Percentiles rank a stretch among this genome's conserved stretches.
Conservation (phyloP, 768 basidiomycete genomes). For the Pholiota molesta region DNA sequence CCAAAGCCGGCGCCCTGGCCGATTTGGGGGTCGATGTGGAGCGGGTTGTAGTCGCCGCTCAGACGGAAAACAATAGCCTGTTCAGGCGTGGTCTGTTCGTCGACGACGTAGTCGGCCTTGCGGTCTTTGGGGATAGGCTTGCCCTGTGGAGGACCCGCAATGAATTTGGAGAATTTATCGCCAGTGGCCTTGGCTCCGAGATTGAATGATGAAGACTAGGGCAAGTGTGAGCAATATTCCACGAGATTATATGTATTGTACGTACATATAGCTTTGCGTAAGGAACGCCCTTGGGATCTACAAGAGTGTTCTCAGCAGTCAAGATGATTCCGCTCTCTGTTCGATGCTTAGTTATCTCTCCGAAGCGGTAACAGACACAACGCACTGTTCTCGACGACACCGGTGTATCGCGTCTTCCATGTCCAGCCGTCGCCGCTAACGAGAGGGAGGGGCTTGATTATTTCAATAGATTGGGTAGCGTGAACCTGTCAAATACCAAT, state of each 20-base stretch:
- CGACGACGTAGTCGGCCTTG: conserved; percentile 49
- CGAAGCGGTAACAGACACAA: conserved; percentile 4
- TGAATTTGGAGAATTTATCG: conserved; percentile 61
- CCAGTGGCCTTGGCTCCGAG: conserved; percentile 69
- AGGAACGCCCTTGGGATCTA: conserved; percentile 60
- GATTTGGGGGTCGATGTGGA: conserved; percentile 76
- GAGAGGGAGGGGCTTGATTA: conserved; percentile 75
- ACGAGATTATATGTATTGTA: neutral
- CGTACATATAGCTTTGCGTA: conserved; percentile 68
- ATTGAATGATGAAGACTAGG: conserved; percentile 68
- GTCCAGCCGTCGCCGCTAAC: conserved; percentile 84
- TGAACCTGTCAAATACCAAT: conserved; percentile 56
- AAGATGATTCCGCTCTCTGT: conserved; percentile 77
- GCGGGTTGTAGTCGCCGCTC: conserved; percentile 79
- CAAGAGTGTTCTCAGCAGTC: conserved; percentile 62
- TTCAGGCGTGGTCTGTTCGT: conserved; percentile 63
- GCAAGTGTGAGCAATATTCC: neutral
- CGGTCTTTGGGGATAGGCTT: conserved; percentile 13
- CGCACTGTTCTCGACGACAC: conserved; percentile 83
- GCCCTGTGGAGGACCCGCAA: conserved; percentile 61
- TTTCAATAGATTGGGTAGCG: conserved; percentile 77
- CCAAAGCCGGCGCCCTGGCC: conserved; percentile 80
- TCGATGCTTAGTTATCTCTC: neutral
- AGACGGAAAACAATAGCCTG: conserved; percentile 76
- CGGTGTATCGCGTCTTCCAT: conserved; percentile 64